phyloP scores from a whole-genome alignment of 1,139 yeast genomes.

The Blastobotrys apis region DNA sequence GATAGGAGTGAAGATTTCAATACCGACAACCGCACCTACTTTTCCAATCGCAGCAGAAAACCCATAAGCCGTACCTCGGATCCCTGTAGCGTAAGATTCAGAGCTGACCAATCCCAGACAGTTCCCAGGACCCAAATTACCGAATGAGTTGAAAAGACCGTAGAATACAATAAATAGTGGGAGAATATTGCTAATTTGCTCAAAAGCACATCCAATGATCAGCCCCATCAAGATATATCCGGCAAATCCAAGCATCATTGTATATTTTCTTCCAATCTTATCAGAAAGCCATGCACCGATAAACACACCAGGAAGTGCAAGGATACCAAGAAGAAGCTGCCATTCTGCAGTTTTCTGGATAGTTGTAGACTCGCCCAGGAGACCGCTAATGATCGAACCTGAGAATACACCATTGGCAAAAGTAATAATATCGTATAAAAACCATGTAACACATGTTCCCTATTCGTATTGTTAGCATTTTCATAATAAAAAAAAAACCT shows the following conservation, averaged over 20 bases:
- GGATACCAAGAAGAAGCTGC: conserved; percentile 49
- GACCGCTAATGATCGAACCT: conserved; percentile 48
- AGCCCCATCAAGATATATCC: conserved; percentile 60
- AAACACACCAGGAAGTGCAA: conserved; percentile 57
- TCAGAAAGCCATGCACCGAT: conserved; percentile 55
- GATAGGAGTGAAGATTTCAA: conserved; percentile 45
- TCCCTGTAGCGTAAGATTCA: conserved; percentile 69
- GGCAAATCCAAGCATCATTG: conserved; percentile 53
- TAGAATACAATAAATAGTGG: conserved; percentile 55
- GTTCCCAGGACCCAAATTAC: conserved; percentile 76
- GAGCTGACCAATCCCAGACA: conserved; percentile 65
- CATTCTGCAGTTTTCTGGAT: conserved; percentile 52
- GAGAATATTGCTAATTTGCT: conserved; percentile 45
- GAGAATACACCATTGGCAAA: conserved; percentile 62
- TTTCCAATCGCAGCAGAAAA: conserved; percentile 51
- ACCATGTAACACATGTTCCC: conserved; percentile 63
- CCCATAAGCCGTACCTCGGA: conserved; percentile 63
- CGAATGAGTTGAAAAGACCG: conserved; percentile 55
- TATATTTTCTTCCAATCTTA: conserved; percentile 52
- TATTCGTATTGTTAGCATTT: no score
- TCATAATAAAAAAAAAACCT: no score
- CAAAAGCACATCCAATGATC: conserved; percentile 53
- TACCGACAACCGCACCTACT: conserved; percentile 53
- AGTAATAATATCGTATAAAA: conserved; percentile 60
- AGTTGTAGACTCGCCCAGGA: conserved; percentile 39